A percentile compares a stretch with the other conserved stretches of the same genome.
phyloP scores from a whole-genome alignment of 2,329 filamentous ascomycete species.

The Pleomassaria siparia region DNA sequence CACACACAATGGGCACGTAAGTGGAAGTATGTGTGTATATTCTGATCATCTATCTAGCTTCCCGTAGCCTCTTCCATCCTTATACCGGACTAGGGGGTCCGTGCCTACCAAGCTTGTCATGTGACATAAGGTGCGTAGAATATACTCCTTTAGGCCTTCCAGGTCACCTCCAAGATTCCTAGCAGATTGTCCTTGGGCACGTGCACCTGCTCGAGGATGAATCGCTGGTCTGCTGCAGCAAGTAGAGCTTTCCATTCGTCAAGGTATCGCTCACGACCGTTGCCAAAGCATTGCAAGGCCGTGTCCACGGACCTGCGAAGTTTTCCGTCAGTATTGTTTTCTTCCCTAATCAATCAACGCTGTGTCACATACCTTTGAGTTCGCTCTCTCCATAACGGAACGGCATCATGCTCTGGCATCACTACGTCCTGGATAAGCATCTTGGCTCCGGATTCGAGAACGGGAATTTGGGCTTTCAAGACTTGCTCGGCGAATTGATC shows the following conservation, averaged over 20 bases:
- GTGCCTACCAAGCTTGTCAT: no score
- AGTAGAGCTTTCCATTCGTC: constrained; percentile 18
- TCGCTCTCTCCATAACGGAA: constrained; percentile 13
- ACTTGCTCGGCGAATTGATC: constrained; percentile 5
- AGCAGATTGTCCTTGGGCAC: constrained; percentile 12
- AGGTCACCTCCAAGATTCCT: constrained; percentile 14
- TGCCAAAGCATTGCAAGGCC: constrained; percentile 10
- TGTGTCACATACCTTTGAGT: constrained; percentile 9
- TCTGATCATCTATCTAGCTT: no score
- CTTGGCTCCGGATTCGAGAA: constrained; percentile 12
- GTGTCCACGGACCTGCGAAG: constrained; percentile 15
- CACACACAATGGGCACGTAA: no score
- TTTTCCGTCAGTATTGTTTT: constrained; percentile 1
- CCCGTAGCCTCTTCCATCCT: no score
- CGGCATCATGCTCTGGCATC: constrained; percentile 12
- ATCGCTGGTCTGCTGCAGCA: constrained; percentile 14
- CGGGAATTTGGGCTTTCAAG: constrained; percentile 15
- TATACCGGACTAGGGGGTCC: no score
- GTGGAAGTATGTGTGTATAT: no score
- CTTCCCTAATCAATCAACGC: constrained; percentile 1
- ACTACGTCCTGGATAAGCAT: constrained; percentile 15
- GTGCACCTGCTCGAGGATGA: constrained; percentile 13
- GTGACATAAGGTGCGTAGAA: no score
- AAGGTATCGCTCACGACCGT: constrained; percentile 15
- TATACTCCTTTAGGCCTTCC: constrained; percentile 11